Base-by-base conservation (phyloP, 2,329 filamentous ascomycete species). In the Hypoxylon sp. region DNA sequence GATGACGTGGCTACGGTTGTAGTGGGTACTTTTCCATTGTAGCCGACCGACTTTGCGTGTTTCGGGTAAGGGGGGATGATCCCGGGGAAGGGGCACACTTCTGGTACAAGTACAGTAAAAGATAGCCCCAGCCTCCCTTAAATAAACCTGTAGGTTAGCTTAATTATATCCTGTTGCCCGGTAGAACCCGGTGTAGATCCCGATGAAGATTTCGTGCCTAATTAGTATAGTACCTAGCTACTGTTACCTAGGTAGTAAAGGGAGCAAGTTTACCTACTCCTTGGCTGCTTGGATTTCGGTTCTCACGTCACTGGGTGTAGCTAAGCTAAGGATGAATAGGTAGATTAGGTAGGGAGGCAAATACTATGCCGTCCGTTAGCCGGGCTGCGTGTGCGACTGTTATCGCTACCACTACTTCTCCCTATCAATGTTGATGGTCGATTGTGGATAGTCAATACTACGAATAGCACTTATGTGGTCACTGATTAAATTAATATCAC, bases 1-100 rank as follows among this genome's bases (percentile, higher is more conserved):
- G 23, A 25, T 57, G 53, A 48, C 53, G 53, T 57, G 53, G 53
- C 41, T 57, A n/a, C 14, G 6, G 14, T 57, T 57, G 38, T 34
- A 34, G 53, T 57, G 53, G 53, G 34, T 48, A 57, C 38, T n/a
- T 50, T 11, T 3, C n/a, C n/a, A n/a, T n/a, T 5, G 6, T 51
- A 51, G 48, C 48, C 48, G 48, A 32, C 28, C 48, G 48, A 51
- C 23, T n/a, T 6, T 34, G n/a, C n/a, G n/a, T n/a, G 23, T 51
- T 34, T 51, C 48, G 48, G 38, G 13, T 56, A 56, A 45, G 52
- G 23, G 23, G 38, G 36, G 17, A 25, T 41, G 32, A 23, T 41
- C 21, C 13, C 11, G 36, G 45, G 17, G n/a, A n/a, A n/a, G n/a
- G 34, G 28, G 5, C 23, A 23, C 23, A 23, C 28, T 30, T 30